These are phyloP conservation scores for Pseudogymnoascus sp. DNA, from an alignment of 2,329 filamentous ascomycete genomes.

Conservation along the genomic window DNA sequence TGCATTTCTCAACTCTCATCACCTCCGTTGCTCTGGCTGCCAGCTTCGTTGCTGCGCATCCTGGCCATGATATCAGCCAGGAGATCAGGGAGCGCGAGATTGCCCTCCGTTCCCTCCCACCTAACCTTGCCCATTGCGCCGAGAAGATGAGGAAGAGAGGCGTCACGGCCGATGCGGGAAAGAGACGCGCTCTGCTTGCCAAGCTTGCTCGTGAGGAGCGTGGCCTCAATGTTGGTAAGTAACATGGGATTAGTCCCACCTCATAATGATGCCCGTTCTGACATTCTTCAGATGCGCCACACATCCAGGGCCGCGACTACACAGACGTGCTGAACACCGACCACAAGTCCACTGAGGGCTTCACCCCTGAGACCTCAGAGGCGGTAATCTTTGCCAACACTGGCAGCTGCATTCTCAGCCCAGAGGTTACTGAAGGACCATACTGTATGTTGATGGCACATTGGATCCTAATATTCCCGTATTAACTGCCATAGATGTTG, in stretches of 20 bases:
- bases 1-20: not conserved
- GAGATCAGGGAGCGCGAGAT: constrained; percentile 25
- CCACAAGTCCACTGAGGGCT: constrained; percentile 22
- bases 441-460: constrained; percentile 34
- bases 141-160: constrained; percentile 30
- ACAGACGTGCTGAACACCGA: constrained; percentile 11
- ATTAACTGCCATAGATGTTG: constrained; percentile 26
- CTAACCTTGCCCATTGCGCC: constrained; percentile 27
- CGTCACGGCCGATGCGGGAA: constrained; percentile 26
- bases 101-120: constrained; percentile 11
- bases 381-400: constrained; percentile 36
- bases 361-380: constrained; percentile 29
- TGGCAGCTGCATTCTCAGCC: constrained; percentile 42
- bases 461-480: constrained; percentile 16
- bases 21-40: not conserved
- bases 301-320: not conserved
- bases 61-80: constrained; percentile 27
- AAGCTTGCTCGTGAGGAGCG: constrained; percentile 24
- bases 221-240: not conserved
- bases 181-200: constrained; percentile 24
- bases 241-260: not conserved
- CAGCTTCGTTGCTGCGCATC: constrained; percentile 25
- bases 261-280: not conserved
- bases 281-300: not conserved
- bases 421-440: constrained; percentile 46